Percentiles rank a stretch among this genome's conserved stretches.
These are phyloP conservation scores for Phanerochaete carnosa DNA, from an alignment of 768 basidiomycete genomes.

Conservation along the genomic window DNA sequence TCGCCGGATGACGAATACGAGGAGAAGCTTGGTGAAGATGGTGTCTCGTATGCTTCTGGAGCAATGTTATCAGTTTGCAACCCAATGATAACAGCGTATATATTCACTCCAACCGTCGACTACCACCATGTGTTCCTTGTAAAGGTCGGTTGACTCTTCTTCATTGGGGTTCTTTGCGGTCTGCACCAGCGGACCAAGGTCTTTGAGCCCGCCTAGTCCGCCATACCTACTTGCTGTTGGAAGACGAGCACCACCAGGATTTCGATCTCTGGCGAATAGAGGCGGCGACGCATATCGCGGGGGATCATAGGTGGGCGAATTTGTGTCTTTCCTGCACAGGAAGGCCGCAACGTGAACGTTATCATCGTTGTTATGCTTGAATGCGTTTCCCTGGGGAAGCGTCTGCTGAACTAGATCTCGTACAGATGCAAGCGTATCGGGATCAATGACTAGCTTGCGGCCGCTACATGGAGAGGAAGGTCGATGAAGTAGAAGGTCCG, in stretches of 20 bases:
- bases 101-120: constrained; percentile 66
- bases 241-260: constrained; percentile 11
- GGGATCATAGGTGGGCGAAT: constrained; percentile 24
- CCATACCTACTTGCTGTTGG: background rate
- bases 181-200: constrained; percentile 28
- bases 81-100: background rate
- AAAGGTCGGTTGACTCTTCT: constrained; percentile 41
- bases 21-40: constrained; percentile 30
- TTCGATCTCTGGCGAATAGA: constrained; percentile 41
- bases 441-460: constrained; percentile 28
- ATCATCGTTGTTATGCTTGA: background rate
- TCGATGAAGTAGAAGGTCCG: background rate
- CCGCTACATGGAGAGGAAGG: constrained; percentile 20
- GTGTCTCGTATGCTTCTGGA: constrained; percentile 15
- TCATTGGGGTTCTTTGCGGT: constrained; percentile 20
- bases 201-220: constrained; percentile 19
- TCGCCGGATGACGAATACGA: constrained; percentile 41
- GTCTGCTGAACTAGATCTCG: constrained; percentile 27
- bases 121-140: constrained; percentile 50
- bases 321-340: constrained; percentile 18
- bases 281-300: constrained; percentile 36
- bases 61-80: background rate
- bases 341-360: constrained; percentile 23
- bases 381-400: constrained; percentile 9
- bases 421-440: constrained; percentile 22